These are phyloP conservation scores for Melanogaster broomeanus DNA, from an alignment of 768 basidiomycete genomes.

Conservation along the genomic window DNA sequence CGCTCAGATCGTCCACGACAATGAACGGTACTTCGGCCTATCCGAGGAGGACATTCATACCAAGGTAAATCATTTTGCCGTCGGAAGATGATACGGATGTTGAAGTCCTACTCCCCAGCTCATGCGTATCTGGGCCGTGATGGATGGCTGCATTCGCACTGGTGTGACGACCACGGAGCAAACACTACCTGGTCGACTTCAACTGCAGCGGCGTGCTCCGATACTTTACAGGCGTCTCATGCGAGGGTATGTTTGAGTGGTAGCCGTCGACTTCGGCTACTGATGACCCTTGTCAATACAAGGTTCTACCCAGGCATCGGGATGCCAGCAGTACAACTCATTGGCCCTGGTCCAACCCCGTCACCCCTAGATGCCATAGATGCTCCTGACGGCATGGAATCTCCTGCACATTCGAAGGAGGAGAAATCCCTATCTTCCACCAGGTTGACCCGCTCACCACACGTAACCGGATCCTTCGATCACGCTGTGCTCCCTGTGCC, in stretches of 20 bases:
- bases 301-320: conserved; percentile 57
- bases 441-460: conserved; percentile 27
- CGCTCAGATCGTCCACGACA: conserved; percentile 91
- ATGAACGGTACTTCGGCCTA: conserved; percentile 81
- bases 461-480: conserved; percentile 75
- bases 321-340: conserved; percentile 36
- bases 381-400: conserved; percentile 16
- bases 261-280: background rate
- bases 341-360: conserved; percentile 30
- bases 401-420: background rate
- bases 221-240: conserved; percentile 88
- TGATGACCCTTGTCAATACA: conserved; percentile 23
- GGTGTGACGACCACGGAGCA: conserved; percentile 81
- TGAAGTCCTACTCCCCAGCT: conserved; percentile 35
- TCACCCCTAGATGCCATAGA: conserved; percentile 21
- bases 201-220: conserved; percentile 80
- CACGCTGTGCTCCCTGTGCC: conserved; percentile 82
- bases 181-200: conserved; percentile 84
- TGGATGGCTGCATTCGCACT: conserved; percentile 88
- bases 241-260: conserved; percentile 60
- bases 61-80: conserved; percentile 47
- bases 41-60: conserved; percentile 72
- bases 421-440: conserved; percentile 4
- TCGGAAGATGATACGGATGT: background rate
- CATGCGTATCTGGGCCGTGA: conserved; percentile 84